Conservation (phyloP, 768 basidiomycete genomes). For the Coprinellus aureogranulatus region DNA sequence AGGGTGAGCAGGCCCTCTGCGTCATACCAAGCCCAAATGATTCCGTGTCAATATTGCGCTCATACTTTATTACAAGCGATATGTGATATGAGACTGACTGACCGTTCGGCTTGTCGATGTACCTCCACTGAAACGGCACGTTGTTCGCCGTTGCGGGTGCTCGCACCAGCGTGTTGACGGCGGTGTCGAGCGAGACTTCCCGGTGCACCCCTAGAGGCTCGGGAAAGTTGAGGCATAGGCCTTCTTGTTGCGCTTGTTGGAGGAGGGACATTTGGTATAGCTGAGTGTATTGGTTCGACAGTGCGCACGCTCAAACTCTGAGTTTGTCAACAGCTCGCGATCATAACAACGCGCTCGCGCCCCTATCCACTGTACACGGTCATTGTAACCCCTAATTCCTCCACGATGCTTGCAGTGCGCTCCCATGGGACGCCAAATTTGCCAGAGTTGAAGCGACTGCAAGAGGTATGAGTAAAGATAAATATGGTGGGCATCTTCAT, state of each 20-base stretch:
- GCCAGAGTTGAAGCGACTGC: conserved; percentile 44
- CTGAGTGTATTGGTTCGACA: background rate
- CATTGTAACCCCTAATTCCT: conserved; percentile 31
- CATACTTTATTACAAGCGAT: background rate
- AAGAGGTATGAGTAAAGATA: background rate
- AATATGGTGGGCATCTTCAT: conserved; percentile 9
- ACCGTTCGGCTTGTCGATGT: conserved; percentile 78
- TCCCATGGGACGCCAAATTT: conserved; percentile 45
- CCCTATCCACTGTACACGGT: conserved; percentile 29
- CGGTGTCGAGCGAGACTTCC: conserved; percentile 54
- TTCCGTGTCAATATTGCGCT: background rate
- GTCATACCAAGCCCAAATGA: conserved; percentile 1
- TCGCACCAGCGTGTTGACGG: conserved; percentile 58
- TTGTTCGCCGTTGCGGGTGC: conserved; percentile 55
- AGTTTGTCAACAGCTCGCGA: conserved; percentile 6
- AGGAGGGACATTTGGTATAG: conserved; percentile 23
- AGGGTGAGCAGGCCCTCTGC: conserved; percentile 66
- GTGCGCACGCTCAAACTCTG: background rate
- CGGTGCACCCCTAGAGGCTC: conserved; percentile 59
- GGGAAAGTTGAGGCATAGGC: conserved; percentile 69
- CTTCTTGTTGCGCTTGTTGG: conserved; percentile 54
- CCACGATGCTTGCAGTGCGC: conserved; percentile 33
- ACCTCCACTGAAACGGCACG: conserved; percentile 69
- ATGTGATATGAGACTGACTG: too few species aligned
- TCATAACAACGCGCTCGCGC: background rate